Conservation (phyloP, 2,329 filamentous ascomycete species). For the Stenocarpella maydis region DNA sequence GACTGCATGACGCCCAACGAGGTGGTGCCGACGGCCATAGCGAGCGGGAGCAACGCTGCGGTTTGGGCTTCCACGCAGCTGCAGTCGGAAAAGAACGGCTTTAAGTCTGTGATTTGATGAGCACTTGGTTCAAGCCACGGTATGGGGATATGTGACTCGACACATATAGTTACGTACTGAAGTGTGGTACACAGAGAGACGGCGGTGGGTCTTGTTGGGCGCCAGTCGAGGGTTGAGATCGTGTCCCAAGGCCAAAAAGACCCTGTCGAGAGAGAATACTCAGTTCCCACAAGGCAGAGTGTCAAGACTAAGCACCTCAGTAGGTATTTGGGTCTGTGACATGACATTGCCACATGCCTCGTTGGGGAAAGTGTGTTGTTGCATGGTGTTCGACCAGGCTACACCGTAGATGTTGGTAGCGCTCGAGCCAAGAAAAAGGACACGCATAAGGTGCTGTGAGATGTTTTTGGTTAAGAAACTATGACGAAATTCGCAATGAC, state of each 20-base stretch:
- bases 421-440: background rate
- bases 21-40: conserved; percentile 25
- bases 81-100: conserved; percentile 23
- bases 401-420: background rate
- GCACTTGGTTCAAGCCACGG: background rate
- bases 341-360: background rate
- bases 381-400: background rate
- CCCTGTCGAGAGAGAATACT: too few species aligned
- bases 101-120: conserved; percentile 9
- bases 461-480: background rate
- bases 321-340: background rate
- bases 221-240: too few species aligned
- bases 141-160: background rate
- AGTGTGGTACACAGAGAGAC: too few species aligned
- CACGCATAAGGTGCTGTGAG: background rate
- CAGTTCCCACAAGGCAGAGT: too few species aligned
- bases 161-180: background rate
- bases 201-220: too few species aligned
- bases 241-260: too few species aligned
- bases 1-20: conserved; percentile 30
- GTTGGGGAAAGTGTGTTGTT: background rate
- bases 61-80: conserved; percentile 23
- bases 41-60: conserved; percentile 21
- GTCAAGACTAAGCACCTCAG: too few species aligned
- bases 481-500: background rate